Evolutionary conservation across 306 rosid species (phyloP).

Genomic region (Vigna mungo): DNA sequence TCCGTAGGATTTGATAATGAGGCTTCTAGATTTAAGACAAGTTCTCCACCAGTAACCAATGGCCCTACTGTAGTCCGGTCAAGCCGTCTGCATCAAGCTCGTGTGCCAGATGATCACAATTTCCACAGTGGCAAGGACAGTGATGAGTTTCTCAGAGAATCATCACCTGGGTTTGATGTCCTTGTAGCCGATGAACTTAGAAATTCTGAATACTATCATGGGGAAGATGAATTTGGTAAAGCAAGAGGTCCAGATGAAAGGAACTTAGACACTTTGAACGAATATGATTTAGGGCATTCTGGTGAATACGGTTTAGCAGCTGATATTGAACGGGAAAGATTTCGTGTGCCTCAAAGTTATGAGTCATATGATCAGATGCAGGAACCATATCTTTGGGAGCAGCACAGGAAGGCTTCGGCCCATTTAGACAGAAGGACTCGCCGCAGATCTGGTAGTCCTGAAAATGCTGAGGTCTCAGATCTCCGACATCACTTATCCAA

Average conservation of each 20-base stretch:
- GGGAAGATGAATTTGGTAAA: conserved; percentile 79
- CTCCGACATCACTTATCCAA: conserved; percentile 80
- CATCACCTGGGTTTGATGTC: conserved; percentile 99
- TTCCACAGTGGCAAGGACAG: conserved; percentile 85
- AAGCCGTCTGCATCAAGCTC: conserved; percentile 59
- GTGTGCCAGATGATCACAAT: conserved; percentile 67
- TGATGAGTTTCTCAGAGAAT: conserved; percentile 88
- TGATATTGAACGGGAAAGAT: conserved; percentile 77
- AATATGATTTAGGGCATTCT: conserved; percentile 69
- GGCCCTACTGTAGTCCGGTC: conserved; percentile 55
- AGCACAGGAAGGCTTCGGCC: conserved; percentile 65
- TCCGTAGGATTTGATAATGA: conserved; percentile 58
- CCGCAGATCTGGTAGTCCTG: conserved; percentile 80
- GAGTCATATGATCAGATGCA: conserved; percentile 76
- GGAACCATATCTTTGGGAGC: conserved; percentile 84
- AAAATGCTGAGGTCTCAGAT: conserved; percentile 68
- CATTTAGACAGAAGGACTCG: conserved; percentile 67
- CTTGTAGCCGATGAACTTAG: conserved; percentile 94
- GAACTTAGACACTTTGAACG: conserved; percentile 71
- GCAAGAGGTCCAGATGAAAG: conserved; percentile 74
- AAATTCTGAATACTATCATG: conserved; percentile 76
- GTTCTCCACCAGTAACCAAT: conserved; percentile 52
- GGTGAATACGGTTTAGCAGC: conserved; percentile 66
- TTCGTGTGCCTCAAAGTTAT: conserved; percentile 56
- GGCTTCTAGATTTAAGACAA: conserved; percentile 56